Percentiles rank a stretch among this genome's conserved stretches.
These are phyloP conservation scores for Pseudozyma sp. DNA, from an alignment of 1,284 basidiomycete species.

Conservation along the genomic window DNA sequence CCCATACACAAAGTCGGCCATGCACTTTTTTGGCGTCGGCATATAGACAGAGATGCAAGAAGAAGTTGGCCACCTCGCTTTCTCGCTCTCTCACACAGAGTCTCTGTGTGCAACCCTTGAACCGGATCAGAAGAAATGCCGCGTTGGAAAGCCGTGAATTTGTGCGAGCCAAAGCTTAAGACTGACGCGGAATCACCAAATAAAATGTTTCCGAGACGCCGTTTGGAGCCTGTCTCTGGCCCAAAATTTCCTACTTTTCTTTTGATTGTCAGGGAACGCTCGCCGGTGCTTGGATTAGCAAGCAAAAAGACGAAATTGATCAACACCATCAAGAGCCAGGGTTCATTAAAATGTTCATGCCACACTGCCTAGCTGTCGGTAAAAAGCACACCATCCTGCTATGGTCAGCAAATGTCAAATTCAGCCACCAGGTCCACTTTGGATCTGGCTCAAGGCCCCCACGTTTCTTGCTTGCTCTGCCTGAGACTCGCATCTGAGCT, in stretches of 20 bases:
- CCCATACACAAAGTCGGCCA: neutral
- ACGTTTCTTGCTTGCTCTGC: neutral
- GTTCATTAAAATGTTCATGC: too few species aligned
- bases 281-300: conserved; percentile 30
- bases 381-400: conserved; percentile 29
- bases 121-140: too few species aligned
- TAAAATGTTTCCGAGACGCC: conserved; percentile 12
- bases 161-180: conserved; percentile 4
- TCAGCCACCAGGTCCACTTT: neutral
- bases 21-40: conserved; percentile 7
- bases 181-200: conserved; percentile 12
- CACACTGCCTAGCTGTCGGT: too few species aligned
- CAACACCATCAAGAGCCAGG: too few species aligned
- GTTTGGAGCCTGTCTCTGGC: neutral
- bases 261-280: neutral
- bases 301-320: conserved; percentile 11
- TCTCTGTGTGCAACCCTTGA: too few species aligned
- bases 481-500: too few species aligned
- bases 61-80: neutral
- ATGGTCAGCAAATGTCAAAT: conserved; percentile 12
- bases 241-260: too few species aligned
- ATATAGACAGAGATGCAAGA: neutral
- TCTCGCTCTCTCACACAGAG: neutral
- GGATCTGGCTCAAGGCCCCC: neutral
- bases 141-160: neutral